phyloP scores from a whole-genome alignment of 768 basidiomycete species.

The Kwoniella mangroviensis region DNA sequence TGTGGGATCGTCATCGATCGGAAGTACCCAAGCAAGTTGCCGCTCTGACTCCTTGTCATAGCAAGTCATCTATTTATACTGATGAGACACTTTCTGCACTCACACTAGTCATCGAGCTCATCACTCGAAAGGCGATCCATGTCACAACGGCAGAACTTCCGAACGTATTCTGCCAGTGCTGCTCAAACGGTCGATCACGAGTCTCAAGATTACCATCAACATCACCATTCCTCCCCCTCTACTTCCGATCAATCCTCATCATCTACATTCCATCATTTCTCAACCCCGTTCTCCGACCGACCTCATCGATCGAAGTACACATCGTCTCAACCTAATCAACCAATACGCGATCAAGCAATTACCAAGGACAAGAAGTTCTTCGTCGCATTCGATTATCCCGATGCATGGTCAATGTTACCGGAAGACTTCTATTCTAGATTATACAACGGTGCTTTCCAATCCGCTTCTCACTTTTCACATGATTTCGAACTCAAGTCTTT shows the following conservation, averaged over 20 bases:
- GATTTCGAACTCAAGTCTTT: slow-evolving; percentile 17
- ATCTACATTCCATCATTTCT: neutral
- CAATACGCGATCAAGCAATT: slow-evolving; percentile 4
- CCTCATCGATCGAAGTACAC: neutral
- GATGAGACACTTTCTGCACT: neutral
- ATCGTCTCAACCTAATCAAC: neutral
- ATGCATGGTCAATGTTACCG: slow-evolving; percentile 15
- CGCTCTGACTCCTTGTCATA: neutral
- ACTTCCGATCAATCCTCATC: neutral
- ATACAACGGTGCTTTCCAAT: slow-evolving; percentile 22
- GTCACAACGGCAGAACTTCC: slow-evolving; percentile 2
- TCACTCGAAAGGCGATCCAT: slow-evolving; percentile 9
- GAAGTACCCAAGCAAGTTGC: neutral
- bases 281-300: neutral
- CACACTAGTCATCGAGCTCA: neutral
- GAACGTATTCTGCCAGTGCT: slow-evolving; percentile 21
- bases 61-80: neutral
- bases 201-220: slow-evolving; percentile 5
- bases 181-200: slow-evolving; percentile 18
- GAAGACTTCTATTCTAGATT: slow-evolving; percentile 15
- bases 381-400: slow-evolving; percentile 8
- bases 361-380: slow-evolving; percentile 17
- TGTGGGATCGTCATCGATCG: slow-evolving; percentile 7
- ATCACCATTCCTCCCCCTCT: neutral
- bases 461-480: slow-evolving; percentile 22